phyloP scores from a whole-genome alignment of 2,329 filamentous ascomycete genomes.

The Penicillium sclerotiorum region DNA sequence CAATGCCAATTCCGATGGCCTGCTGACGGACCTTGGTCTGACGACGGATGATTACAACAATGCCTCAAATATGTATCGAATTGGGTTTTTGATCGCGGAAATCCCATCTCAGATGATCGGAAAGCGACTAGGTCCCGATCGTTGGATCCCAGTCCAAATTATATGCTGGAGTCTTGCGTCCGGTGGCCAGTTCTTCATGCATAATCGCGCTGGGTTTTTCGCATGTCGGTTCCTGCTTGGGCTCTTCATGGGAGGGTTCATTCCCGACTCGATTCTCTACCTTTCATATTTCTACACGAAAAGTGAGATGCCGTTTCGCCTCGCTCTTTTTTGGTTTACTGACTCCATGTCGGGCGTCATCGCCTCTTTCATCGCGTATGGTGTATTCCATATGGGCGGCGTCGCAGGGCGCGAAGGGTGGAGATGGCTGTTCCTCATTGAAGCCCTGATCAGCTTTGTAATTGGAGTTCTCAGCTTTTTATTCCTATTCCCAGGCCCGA shows the following conservation, averaged over 20 bases:
- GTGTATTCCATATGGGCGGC: constrained; percentile 45
- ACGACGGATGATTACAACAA: constrained; percentile 37
- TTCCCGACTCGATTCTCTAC: constrained; percentile 46
- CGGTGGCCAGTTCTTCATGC: constrained; percentile 30
- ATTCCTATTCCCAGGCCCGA: constrained; percentile 42
- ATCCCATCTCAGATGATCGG: constrained; percentile 36
- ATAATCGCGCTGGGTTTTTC: constrained; percentile 41
- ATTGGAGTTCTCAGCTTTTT: constrained; percentile 48
- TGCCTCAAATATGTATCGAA: constrained; percentile 32
- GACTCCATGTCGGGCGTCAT: constrained; percentile 36
- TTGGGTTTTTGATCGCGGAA: constrained; percentile 34
- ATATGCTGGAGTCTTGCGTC: constrained; percentile 30
- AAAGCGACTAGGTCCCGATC: constrained; percentile 31
- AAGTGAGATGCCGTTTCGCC: constrained; percentile 36
- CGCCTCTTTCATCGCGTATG: constrained; percentile 38
- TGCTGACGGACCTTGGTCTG: constrained; percentile 29
- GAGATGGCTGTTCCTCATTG: constrained; percentile 49
- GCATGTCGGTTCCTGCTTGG: constrained; percentile 50
- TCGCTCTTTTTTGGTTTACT: constrained; percentile 43
- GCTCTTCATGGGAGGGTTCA: constrained; percentile 56
- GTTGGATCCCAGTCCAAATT: constrained; percentile 35
- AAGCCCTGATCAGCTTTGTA: constrained; percentile 46
- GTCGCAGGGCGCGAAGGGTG: constrained; percentile 46
- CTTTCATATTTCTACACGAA: constrained; percentile 45
- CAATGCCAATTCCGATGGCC: constrained; percentile 30